Base-by-base conservation (phyloP, 352 stramenopile genomes). In the Globisporangium cederbergense region DNA sequence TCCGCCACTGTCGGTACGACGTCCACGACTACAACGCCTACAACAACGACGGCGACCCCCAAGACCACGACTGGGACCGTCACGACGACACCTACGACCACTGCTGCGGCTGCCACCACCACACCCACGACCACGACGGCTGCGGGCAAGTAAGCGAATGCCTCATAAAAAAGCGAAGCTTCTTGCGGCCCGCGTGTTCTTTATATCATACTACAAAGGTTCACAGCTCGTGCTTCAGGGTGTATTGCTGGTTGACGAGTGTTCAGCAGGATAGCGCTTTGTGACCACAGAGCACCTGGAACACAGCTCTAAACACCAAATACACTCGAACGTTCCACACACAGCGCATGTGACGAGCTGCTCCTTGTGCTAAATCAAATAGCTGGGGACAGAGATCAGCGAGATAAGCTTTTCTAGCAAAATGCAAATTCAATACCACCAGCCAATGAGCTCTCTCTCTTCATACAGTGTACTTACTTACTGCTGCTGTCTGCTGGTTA, bases 21-120 rank as follows among this genome's bases (percentile, higher is more conserved):
- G 2, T 70, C 67, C 22, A 54, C 68, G 28, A 61, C 73, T 0
- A 68, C 73, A 20, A 57, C 70, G 6, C 67, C 72, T 5, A 63
- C 66, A 11, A 52, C 60, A 30, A 52, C 62, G 6, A 72, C 67
- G 10, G 54, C 58, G 22, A 58, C 40, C 1, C 38, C 60, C 2
- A 65, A 47, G n/a, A 36, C 64, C 16, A 69, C 71, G 14, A 40
- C 60, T 8, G 30, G 68, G 47, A 64, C 70, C 47, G 56, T 43
- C 42, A 52, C 70, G 3, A 40, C 61, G 49, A 64, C 67, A 13
- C n/a, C 65, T 4, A 61, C 62, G 2, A 62, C 63, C 7, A 57
- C 52, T 7, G 34, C 16, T 13, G 34, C 47, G 1, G 64, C 57
- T 36, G 49, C 22, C 20, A 55, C 30, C 14, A 10, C 49, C 25